Conservation (phyloP, 1,284 basidiomycete genomes). For the Puccinia horiana region DNA sequence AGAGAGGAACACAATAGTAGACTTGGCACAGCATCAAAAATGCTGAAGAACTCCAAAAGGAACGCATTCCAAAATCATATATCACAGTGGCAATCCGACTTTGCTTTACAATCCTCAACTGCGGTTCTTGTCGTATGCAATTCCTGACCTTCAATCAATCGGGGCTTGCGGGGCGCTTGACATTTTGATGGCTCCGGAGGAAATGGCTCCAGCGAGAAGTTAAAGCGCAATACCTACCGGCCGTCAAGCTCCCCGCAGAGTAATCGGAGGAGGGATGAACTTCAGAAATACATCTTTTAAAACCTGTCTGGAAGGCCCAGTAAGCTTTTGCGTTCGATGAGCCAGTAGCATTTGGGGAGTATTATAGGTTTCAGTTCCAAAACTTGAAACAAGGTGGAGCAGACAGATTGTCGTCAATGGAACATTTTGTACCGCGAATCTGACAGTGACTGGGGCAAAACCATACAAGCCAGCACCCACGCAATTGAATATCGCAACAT, state of each 20-base stretch:
- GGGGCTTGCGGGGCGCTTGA: slow-evolving; percentile 1
- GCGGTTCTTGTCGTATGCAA: not conserved
- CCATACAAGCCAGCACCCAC: not conserved
- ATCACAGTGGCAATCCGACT: not conserved
- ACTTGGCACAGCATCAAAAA: too few species aligned
- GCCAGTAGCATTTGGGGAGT: not conserved
- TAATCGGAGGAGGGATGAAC: not conserved
- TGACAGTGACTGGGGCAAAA: not conserved
- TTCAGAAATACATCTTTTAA: not conserved
- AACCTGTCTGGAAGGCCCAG: slow-evolving; percentile 9
- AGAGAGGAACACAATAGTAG: too few species aligned
- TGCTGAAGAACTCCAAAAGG: too few species aligned
- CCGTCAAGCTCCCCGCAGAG: not conserved
- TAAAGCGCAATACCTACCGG: not conserved
- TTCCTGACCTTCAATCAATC: not conserved
- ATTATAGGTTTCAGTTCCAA: not conserved
- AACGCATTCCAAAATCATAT: too few species aligned
- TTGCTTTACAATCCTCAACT: not conserved
- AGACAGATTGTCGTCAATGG: slow-evolving; percentile 13
- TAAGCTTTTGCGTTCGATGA: not conserved
- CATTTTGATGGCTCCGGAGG: not conserved
- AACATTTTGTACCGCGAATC: not conserved
- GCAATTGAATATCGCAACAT: not conserved
- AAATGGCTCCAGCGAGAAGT: not conserved
- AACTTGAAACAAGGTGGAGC: not conserved